Evolutionary conservation across 495 filamentous ascomycete genomes (phyloP).

Genomic region (Staphylotrichum longicolle): DNA sequence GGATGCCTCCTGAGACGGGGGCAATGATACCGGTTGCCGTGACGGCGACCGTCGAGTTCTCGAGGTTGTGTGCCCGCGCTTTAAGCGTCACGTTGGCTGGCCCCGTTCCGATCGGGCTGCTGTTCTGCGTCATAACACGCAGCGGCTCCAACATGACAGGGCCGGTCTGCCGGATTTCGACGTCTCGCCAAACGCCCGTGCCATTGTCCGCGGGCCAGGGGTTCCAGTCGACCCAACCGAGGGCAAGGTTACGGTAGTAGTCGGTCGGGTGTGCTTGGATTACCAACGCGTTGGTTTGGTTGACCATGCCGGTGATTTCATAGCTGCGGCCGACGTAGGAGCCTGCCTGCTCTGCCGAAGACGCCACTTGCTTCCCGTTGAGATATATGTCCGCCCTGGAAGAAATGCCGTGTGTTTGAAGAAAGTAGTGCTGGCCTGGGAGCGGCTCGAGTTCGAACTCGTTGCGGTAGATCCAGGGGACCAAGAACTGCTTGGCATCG

Average conservation of each 20-base stretch:
- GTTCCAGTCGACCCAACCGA: constrained; percentile 67
- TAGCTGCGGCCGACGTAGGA: constrained; percentile 56
- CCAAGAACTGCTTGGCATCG: constrained; percentile 47
- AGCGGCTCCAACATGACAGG: constrained; percentile 51
- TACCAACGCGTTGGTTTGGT: constrained; percentile 48
- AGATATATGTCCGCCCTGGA: constrained; percentile 61
- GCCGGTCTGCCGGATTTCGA: constrained; percentile 58
- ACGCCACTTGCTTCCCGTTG: constrained; percentile 55
- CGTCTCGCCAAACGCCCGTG: constrained; percentile 61
- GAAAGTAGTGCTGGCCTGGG: constrained; percentile 47
- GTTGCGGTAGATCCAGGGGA: constrained; percentile 62
- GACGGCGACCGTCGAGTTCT: constrained; percentile 37
- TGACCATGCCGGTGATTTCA: constrained; percentile 49
- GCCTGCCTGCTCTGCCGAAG: constrained; percentile 50
- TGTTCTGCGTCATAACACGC: constrained; percentile 49
- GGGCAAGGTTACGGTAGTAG: constrained; percentile 57
- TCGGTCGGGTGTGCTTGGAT: constrained; percentile 57
- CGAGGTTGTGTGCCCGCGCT: constrained; percentile 50
- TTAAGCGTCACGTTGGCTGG: constrained; percentile 47
- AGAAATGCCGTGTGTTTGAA: constrained; percentile 59
- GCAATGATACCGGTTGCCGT: constrained; percentile 42
- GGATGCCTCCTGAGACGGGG: constrained; percentile 24
- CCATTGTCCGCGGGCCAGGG: constrained; percentile 58
- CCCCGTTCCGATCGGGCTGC: constrained; percentile 26
- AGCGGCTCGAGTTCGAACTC: constrained; percentile 47